Evolutionary conservation across 2,329 filamentous ascomycete species (phyloP).

Genomic region (Cadophora gregata): DNA sequence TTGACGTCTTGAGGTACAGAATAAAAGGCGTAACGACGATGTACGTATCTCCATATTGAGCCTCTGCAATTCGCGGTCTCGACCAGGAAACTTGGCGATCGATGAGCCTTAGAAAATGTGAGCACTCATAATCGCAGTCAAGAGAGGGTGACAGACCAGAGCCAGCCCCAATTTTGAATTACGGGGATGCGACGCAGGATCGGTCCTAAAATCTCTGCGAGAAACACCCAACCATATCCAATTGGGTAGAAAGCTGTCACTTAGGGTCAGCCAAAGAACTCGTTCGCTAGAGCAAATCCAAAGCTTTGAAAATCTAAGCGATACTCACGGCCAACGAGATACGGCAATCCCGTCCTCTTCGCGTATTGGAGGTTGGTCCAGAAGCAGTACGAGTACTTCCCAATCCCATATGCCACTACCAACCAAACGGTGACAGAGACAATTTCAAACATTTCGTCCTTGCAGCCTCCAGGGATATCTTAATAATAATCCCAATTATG

Average conservation of each 20-base stretch:
- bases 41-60: conserved; percentile 38
- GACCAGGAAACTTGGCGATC: conserved; percentile 31
- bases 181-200: conserved; percentile 24
- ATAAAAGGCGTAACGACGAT: conserved; percentile 35
- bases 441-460: conserved; percentile 4
- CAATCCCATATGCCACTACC: not conserved
- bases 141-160: conserved; percentile 32
- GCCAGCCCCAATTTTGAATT: conserved; percentile 31
- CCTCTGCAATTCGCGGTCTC: conserved; percentile 23
- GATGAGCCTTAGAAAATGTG: conserved; percentile 27
- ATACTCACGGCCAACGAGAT: conserved; percentile 39
- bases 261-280: not conserved
- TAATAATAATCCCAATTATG: not conserved
- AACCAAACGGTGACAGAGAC: not conserved
- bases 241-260: conserved; percentile 18
- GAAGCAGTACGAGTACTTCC: not conserved
- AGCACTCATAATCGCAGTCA: not conserved
- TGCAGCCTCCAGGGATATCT: not conserved
- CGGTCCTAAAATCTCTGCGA: conserved; percentile 23
- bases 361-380: conserved; percentile 34
- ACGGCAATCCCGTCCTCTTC: conserved; percentile 39
- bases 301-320: not conserved
- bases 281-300: not conserved
- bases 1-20: conserved; percentile 38
- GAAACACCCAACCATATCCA: conserved; percentile 23